A percentile compares a stretch with the other conserved stretches of the same genome.
Conservation (phyloP, 495 filamentous ascomycete genomes). For the Apodospora peruviana region DNA sequence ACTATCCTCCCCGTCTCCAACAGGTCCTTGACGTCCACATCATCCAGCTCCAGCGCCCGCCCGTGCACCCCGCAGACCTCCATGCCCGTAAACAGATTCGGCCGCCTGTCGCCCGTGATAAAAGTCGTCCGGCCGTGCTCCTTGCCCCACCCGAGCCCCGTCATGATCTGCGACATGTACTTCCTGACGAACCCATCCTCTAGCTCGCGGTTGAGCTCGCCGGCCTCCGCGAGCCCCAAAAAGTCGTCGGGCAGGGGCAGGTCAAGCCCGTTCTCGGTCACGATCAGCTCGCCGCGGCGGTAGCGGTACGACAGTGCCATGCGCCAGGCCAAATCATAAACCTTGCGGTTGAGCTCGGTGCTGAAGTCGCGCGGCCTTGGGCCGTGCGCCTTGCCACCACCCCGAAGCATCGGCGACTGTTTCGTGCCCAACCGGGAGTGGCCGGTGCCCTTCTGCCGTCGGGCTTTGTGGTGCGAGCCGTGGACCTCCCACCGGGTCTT, state of each 20-base stretch:
- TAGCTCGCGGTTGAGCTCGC: slow-evolving; percentile 26
- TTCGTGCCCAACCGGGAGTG: slow-evolving; percentile 70
- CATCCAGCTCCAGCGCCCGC: slow-evolving; percentile 56
- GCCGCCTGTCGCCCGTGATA: slow-evolving; percentile 55
- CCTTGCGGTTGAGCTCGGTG: slow-evolving; percentile 74
- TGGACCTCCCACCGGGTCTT: slow-evolving; percentile 82
- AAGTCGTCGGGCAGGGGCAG: slow-evolving; percentile 47
- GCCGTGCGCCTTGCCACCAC: slow-evolving; percentile 82
- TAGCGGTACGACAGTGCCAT: slow-evolving; percentile 91
- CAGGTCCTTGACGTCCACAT: slow-evolving; percentile 92
- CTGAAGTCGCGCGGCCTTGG: slow-evolving; percentile 86
- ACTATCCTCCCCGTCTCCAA: slow-evolving; percentile 78
- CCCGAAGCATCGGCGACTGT: slow-evolving; percentile 75
- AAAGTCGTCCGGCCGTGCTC: slow-evolving; percentile 68
- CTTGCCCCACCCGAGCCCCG: slow-evolving; percentile 65
- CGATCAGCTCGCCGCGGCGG: slow-evolving; percentile 74
- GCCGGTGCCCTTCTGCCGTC: slow-evolving; percentile 81
- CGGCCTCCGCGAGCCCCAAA: slow-evolving; percentile 23
- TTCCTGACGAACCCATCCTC: slow-evolving; percentile 47
- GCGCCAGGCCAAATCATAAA: slow-evolving; percentile 95
- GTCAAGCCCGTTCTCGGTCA: slow-evolving; percentile 69
- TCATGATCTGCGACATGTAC: slow-evolving; percentile 60
- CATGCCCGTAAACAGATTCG: slow-evolving; percentile 54
- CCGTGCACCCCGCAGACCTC: slow-evolving; percentile 58
- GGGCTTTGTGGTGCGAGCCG: slow-evolving; percentile 71